These are phyloP conservation scores for Ceratobasidium sp. DNA, from an alignment of 1,284 basidiomycete species.

Conservation along the genomic window DNA sequence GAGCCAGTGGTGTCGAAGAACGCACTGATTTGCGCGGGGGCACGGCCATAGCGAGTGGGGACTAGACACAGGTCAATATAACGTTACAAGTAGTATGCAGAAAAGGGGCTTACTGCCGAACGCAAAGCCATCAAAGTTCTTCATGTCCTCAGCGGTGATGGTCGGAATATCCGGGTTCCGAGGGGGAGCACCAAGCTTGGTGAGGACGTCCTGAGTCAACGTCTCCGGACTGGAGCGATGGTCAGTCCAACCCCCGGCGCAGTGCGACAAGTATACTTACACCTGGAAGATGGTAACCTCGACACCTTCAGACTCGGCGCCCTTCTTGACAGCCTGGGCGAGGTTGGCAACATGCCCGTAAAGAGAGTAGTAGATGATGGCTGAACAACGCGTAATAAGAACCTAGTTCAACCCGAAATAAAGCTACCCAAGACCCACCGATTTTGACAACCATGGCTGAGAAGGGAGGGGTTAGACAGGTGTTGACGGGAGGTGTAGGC, in stretches of 20 bases:
- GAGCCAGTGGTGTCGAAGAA: constrained; percentile 66
- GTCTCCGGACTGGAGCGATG: constrained; percentile 58
- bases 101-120: constrained; percentile 33
- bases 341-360: constrained; percentile 48
- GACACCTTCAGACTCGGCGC: constrained; percentile 46
- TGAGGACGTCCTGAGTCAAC: constrained; percentile 61
- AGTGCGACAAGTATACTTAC: constrained; percentile 29
- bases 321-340: constrained; percentile 47
- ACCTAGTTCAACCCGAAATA: not conserved
- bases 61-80: constrained; percentile 51
- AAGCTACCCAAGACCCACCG: constrained; percentile 13
- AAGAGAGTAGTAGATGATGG: constrained; percentile 45
- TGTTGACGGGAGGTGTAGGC: not conserved
- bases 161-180: constrained; percentile 59
- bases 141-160: constrained; percentile 61
- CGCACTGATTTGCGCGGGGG: constrained; percentile 55
- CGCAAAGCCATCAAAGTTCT: constrained; percentile 52
- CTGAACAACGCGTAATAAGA: not conserved
- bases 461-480: constrained; percentile 8
- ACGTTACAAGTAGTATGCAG: not conserved
- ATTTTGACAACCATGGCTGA: constrained; percentile 44
- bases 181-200: constrained; percentile 63
- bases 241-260: not conserved
- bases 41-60: constrained; percentile 56
- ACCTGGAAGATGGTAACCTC: constrained; percentile 51